These are phyloP conservation scores for Agrostemma githago DNA, from an alignment of 148 eudicot species.

Conservation along the genomic window DNA sequence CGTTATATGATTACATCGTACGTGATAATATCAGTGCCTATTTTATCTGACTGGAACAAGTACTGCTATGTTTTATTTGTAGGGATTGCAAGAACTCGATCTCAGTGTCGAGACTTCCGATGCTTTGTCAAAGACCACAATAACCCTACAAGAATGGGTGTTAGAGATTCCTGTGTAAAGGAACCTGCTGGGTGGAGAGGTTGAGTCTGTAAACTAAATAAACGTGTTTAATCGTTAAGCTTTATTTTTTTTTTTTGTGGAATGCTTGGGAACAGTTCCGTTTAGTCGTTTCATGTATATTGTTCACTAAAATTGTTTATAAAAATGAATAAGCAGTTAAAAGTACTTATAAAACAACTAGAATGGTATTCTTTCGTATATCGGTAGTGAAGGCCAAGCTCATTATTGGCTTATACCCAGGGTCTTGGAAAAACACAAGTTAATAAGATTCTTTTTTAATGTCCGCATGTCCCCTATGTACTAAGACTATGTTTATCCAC, in stretches of 20 bases:
- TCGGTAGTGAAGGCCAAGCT: no score
- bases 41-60: neutral
- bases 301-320: constrained; percentile 20
- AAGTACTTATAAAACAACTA: neutral
- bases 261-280: constrained; percentile 30
- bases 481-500: no score
- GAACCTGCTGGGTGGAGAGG: neutral
- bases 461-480: no score
- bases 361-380: no score
- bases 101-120: neutral
- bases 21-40: neutral
- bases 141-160: neutral
- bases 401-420: no score
- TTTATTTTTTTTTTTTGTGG: constrained; percentile 3
- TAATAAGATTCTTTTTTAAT: no score
- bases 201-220: neutral
- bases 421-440: no score
- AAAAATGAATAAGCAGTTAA: constrained; percentile 20
- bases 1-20: no score
- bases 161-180: constrained; percentile 11
- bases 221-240: constrained; percentile 1
- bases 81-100: constrained; percentile 20
- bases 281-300: constrained; percentile 32
- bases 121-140: constrained; percentile 14
- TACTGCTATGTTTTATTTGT: neutral